Evolutionary conservation across 2,329 filamentous ascomycete species (phyloP), one percentile per base, ranked within the genome.

Genomic region (Microsporum audouinii): DNA sequence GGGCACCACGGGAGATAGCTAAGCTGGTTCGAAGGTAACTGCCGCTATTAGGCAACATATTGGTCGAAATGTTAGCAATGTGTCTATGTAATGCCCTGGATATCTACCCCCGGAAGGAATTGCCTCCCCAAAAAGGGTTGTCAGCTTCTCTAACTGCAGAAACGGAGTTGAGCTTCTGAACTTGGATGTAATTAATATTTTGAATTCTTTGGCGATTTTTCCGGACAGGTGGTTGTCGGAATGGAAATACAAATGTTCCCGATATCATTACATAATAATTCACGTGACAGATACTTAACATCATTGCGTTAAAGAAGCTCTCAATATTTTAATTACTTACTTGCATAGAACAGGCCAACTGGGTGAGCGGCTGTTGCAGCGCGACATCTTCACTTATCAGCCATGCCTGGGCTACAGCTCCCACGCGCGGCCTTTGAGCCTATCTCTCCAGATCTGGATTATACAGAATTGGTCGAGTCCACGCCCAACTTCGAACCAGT

Each of bases 361-460:
- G 14, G n/a, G 14, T 10, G 7, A n/a, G 27, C 36, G 27, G 17
- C 55, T 53, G 49, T 34, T 53, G 49, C 49, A 27, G 14, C 34
- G 10, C 55, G 3, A 10, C 10, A 10, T 57, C 17, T 33, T 61
- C 17, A n/a, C 27, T 2, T 8, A 12, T 68, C 14, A 81, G 69
- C 31, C 33, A 96, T 96, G 91, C 88, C 89, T 60, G 81, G 87
- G 12, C 79, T 87, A 62, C 85, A 91, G 68, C 61, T 63, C 5
- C 89, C 89, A 0, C 87, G 90, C 70, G 90, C 91, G 14, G 89
- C 91, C 58, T 97, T 97, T 73, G 90, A 95, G 72, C 91, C 92
- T 0, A 88, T 97, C 55, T 84, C 91, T 0, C 91, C 91, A 0
- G 84, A 92, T 69, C 84, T 97, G 61, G 87, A 97, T 70, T 79